Evolutionary conservation across 2,329 filamentous ascomycete species (phyloP).

Genomic region (Decorospora gaudefroyi): DNA sequence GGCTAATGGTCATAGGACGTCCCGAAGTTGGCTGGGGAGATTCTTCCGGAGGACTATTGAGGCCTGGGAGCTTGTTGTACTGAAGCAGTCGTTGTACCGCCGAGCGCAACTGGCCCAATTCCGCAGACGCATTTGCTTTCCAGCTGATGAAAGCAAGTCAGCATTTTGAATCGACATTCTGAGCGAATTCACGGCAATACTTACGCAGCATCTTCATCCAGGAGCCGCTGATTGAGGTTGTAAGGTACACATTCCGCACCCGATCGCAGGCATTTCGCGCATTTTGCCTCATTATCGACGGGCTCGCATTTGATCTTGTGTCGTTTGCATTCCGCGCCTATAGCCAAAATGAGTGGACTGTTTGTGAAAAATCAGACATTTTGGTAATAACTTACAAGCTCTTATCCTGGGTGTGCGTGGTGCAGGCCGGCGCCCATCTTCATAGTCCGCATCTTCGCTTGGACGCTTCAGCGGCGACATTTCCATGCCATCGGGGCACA

Average conservation of each 20-base stretch:
- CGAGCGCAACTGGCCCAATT: slow-evolving; percentile 33
- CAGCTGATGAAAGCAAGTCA: slow-evolving; percentile 26
- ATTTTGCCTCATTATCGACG: slow-evolving; percentile 39
- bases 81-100: slow-evolving; percentile 37
- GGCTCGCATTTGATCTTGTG: slow-evolving; percentile 46
- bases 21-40: slow-evolving; percentile 20
- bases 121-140: slow-evolving; percentile 38
- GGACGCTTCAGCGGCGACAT: slow-evolving; percentile 59
- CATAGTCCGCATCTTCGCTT: slow-evolving; percentile 37
- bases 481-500: slow-evolving; percentile 61
- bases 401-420: slow-evolving; percentile 33
- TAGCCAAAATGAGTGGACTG: slow-evolving; percentile 3
- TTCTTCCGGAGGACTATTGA: slow-evolving; percentile 20
- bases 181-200: slow-evolving; percentile 9
- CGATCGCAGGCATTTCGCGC: slow-evolving; percentile 42
- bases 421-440: slow-evolving; percentile 34
- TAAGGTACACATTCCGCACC: slow-evolving; percentile 84
- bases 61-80: slow-evolving; percentile 34
- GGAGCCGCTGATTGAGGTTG: slow-evolving; percentile 41
- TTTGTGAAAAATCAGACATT: neutral
- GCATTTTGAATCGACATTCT: neutral
- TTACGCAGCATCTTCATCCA: slow-evolving; percentile 42
- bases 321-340: slow-evolving; percentile 43
- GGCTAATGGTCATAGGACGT: slow-evolving; percentile 27
- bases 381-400: slow-evolving; percentile 28